phyloP scores from a whole-genome alignment of 768 basidiomycete species.

The Nidularia pulvinata region DNA sequence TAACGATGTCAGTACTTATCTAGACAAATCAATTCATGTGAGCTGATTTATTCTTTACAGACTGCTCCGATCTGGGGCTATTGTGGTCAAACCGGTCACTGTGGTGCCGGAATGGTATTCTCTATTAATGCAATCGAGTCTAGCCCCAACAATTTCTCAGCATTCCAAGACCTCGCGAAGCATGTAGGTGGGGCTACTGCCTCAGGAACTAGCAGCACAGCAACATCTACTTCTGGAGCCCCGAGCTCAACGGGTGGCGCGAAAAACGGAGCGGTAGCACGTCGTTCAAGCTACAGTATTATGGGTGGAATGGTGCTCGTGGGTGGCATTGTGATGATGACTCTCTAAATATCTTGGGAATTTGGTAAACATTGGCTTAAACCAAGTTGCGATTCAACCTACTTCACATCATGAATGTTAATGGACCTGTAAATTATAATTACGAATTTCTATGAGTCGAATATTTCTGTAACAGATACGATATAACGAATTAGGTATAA shows the following conservation, averaged over 20 bases:
- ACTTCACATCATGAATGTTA: no score
- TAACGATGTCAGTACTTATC: constrained; percentile 34
- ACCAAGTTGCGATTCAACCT: no score
- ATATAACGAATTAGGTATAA: no score
- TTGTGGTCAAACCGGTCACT: constrained; percentile 54
- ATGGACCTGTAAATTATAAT: no score
- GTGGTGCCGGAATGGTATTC: constrained; percentile 64
- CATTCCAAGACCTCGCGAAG: constrained; percentile 38
- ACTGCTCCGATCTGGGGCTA: constrained; percentile 59
- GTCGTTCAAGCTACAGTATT: not conserved
- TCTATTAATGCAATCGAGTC: constrained; percentile 53
- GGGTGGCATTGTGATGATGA: not conserved
- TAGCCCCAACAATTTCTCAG: constrained; percentile 49
- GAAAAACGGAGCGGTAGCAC: not conserved
- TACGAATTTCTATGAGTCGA: no score
- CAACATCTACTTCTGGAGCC: not conserved
- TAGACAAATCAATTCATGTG: not conserved
- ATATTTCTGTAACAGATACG: no score
- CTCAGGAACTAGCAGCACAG: not conserved
- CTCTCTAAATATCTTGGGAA: not conserved
- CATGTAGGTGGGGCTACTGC: constrained; percentile 7
- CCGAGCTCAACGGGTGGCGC: not conserved
- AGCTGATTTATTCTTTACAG: constrained; percentile 10
- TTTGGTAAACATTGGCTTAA: no score
- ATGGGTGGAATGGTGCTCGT: not conserved